Evolutionary conservation across 2,329 filamentous ascomycete species (phyloP).

Genomic region (Colletotrichum cuscutae): DNA sequence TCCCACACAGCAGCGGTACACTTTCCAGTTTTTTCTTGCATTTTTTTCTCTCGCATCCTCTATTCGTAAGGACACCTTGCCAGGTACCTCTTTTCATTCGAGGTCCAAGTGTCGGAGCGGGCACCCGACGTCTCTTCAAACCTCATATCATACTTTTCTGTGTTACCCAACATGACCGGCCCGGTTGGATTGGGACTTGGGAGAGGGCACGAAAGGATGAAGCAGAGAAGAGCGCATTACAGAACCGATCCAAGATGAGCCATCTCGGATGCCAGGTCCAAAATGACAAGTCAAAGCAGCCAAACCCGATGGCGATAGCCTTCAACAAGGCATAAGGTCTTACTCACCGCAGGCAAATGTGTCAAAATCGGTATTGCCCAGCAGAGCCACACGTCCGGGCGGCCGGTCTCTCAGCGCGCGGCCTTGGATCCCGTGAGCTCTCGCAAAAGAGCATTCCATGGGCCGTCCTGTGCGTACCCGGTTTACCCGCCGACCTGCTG

Average conservation of each 20-base stretch:
- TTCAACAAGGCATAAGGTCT: background rate
- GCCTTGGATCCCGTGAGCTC: conserved; percentile 1
- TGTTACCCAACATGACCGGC: conserved; percentile 2
- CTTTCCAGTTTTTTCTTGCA: background rate
- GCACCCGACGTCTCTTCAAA: conserved; percentile 11
- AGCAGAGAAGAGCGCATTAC: no score
- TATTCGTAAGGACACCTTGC: no score
- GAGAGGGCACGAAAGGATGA: no score
- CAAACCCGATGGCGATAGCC: conserved; percentile 9
- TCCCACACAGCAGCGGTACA: conserved; percentile 13
- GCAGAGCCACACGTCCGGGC: background rate
- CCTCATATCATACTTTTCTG: no score
- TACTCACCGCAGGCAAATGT: background rate
- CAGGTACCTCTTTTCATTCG: background rate
- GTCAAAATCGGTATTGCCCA: background rate
- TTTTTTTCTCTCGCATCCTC: background rate
- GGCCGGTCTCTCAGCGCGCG: conserved; percentile 19
- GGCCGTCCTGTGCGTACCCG: conserved; percentile 19
- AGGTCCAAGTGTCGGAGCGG: conserved; percentile 16
- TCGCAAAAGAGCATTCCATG: background rate
- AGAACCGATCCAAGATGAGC: background rate
- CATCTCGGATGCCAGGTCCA: conserved; percentile 4
- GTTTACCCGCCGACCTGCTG: conserved; percentile 7
- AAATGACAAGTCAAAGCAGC: no score
- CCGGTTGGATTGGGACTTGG: conserved; percentile 11